These are phyloP conservation scores for Populus hybrid DNA, from an alignment of 441 rosid species.

Conservation along the genomic window DNA sequence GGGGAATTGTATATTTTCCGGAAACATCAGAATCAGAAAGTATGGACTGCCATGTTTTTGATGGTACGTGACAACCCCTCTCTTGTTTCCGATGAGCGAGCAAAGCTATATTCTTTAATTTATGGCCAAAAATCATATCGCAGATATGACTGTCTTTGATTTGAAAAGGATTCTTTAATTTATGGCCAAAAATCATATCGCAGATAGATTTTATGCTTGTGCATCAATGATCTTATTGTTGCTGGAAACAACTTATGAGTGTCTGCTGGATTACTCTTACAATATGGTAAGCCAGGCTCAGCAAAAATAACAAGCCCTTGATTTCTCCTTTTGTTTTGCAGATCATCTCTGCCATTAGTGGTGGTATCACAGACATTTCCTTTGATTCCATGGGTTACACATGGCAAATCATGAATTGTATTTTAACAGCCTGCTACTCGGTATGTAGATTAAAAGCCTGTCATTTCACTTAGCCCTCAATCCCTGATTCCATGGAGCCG, in stretches of 20 bases:
- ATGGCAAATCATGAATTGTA: conserved; percentile 80
- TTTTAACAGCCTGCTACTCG: conserved; percentile 88
- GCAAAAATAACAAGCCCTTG: background rate
- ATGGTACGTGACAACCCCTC: conserved; percentile 50
- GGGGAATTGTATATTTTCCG: conserved; percentile 83
- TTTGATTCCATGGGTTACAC: conserved; percentile 70
- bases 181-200: background rate
- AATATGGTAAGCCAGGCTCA: background rate
- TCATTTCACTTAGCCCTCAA: background rate
- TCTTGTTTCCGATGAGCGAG: background rate
- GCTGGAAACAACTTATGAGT: too few relatives aligned
- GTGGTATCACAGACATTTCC: conserved; percentile 84
- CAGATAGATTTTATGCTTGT: background rate
- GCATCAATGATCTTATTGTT: background rate
- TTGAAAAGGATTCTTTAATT: background rate
- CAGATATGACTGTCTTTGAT: background rate
- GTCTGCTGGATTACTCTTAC: background rate
- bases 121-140: background rate
- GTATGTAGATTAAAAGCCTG: conserved; percentile 33
- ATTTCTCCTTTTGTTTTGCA: conserved; percentile 25
- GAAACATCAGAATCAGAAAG: conserved; percentile 82
- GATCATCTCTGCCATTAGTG: conserved; percentile 81
- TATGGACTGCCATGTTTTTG: conserved; percentile 89
- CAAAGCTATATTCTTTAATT: background rate
- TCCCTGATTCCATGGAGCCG: background rate